Conservation (phyloP, 2,329 filamentous ascomycete genomes). For the Trichoderma polysporum region DNA sequence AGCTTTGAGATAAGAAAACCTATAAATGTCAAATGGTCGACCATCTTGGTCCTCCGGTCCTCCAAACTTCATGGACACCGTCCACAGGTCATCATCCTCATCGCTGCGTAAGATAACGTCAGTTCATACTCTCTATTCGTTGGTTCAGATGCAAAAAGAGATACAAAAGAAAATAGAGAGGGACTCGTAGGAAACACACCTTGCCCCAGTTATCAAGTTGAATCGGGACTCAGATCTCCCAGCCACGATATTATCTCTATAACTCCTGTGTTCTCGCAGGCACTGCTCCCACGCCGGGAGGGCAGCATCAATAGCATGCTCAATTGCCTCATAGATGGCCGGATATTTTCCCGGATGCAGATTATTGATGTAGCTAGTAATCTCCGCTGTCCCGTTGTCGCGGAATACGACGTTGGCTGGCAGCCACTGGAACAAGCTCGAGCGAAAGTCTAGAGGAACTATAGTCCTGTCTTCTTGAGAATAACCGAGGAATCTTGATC, state of each 20-base stretch:
- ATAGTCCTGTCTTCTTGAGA: background rate
- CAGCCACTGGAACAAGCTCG: slow-evolving; percentile 27
- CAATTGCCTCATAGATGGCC: slow-evolving; percentile 36
- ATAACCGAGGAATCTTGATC: background rate
- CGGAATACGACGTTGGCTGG: slow-evolving; percentile 41
- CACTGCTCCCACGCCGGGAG: slow-evolving; percentile 50
- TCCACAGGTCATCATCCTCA: background rate
- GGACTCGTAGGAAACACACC: background rate
- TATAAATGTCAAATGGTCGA: background rate
- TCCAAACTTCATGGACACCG: background rate
- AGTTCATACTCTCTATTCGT: background rate
- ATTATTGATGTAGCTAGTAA: slow-evolving; percentile 47
- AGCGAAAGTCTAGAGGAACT: slow-evolving; percentile 24
- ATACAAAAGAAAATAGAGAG: too few species aligned
- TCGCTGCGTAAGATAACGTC: background rate
- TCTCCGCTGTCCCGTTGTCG: slow-evolving; percentile 30
- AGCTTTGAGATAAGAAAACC: background rate
- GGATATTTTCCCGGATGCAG: slow-evolving; percentile 36
- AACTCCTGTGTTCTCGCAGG: background rate
- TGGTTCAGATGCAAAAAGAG: background rate
- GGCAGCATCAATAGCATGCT: slow-evolving; percentile 34
- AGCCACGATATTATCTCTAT: background rate
- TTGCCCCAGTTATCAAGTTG: background rate
- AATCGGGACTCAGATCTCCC: slow-evolving; percentile 7
- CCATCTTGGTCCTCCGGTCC: background rate